Base-by-base conservation (phyloP, 306 rosid species). In the Cucurbita pepo region DNA sequence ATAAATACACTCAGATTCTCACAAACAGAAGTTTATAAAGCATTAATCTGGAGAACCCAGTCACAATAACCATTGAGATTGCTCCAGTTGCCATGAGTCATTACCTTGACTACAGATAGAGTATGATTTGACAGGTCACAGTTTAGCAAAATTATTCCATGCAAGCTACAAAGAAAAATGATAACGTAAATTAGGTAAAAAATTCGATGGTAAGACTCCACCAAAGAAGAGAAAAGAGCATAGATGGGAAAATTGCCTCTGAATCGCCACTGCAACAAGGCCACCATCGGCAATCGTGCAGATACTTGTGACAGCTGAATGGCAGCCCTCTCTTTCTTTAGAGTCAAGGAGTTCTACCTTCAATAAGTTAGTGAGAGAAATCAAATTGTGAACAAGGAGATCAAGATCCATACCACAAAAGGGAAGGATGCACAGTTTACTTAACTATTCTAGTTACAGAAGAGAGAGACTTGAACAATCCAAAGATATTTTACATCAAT, bases 271-370 rank as follows among this genome's bases (percentile, higher is more conserved):
- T 0, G 96, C 96, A 86, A 94, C 88, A 75, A 83, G 87, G 70
- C 78, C 69, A 72, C 95, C 88, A 79, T 83, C 92, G 10, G 71
- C 55, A 69, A 65, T 78, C 69, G 88, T 85, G 82, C 92, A 90
- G 57, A 94, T 67, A 82, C 85, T 82, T 38, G 91, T 91, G 77
- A 90, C 78, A 45, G 92, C 91, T 62, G 82, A 80, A 79, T 69
- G 76, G 69, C 80, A 82, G 37, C 89, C 92, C 76, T 80, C 84
- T 43, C 75, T 77, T 48, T 80, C 90, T 50, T 85, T 78, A 37
- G 88, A 85, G 73, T 82, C 97, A 75, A 85, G n/a, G 69, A 84
- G 82, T 76, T 88, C 99, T 85, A 93, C 96, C 99, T 94, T 87
- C 81, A 76, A 16, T 57, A 73, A 56, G 43, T 44, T 55, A 10